These are phyloP conservation scores for Penicillium odoratum DNA, from an alignment of 495 filamentous ascomycete species.

Conservation along the genomic window DNA sequence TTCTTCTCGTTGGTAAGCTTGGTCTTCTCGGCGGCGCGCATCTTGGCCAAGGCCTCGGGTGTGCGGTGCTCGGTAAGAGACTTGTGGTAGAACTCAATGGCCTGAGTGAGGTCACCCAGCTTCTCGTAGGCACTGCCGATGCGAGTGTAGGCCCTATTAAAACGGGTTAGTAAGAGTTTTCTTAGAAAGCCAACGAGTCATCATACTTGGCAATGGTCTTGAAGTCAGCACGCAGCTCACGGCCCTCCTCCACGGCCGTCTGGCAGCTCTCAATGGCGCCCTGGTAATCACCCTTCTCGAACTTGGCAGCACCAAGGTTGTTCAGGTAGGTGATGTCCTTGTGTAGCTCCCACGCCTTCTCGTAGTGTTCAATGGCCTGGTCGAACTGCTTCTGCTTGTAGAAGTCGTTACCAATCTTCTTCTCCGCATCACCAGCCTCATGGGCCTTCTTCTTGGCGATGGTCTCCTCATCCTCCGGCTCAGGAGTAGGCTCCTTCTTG, in stretches of 20 bases:
- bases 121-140: constrained; percentile 93
- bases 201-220: constrained; percentile 89
- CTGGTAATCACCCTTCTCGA: constrained; percentile 92
- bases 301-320: constrained; percentile 91
- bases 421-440: constrained; percentile 90
- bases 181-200: neutral
- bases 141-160: constrained; percentile 72
- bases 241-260: constrained; percentile 84
- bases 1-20: constrained; percentile 75
- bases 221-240: constrained; percentile 87
- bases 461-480: constrained; percentile 75
- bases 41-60: constrained; percentile 87
- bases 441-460: constrained; percentile 84
- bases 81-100: constrained; percentile 89
- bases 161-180: neutral
- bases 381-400: constrained; percentile 99
- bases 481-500: constrained; percentile 60
- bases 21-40: constrained; percentile 88
- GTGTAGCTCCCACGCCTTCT: constrained; percentile 89
- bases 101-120: constrained; percentile 71
- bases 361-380: constrained; percentile 91
- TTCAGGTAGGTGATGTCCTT: constrained; percentile 98
- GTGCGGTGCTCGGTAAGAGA: constrained; percentile 96
- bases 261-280: constrained; percentile 82
- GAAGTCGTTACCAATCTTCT: constrained; percentile 87